Evolutionary conservation across 306 rosid species (phyloP).

Genomic region (Notholithocarpus densiflorus): DNA sequence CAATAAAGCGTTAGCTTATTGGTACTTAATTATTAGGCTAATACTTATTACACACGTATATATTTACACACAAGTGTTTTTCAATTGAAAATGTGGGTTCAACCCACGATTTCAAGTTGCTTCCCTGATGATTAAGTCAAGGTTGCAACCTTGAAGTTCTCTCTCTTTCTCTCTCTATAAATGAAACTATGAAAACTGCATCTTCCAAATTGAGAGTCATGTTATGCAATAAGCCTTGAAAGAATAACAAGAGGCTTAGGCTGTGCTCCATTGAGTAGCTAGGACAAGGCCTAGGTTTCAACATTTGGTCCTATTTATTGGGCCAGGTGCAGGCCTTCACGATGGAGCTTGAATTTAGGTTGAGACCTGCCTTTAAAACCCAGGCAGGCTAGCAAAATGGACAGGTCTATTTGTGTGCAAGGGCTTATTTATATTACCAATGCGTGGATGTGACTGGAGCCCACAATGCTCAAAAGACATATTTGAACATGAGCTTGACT

Average conservation of each 20-base stretch:
- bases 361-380: neutral
- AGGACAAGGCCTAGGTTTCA: neutral
- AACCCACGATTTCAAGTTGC: no score
- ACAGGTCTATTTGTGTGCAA: neutral
- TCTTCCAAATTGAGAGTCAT: neutral
- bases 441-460: conserved; percentile 92
- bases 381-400: neutral
- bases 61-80: no score
- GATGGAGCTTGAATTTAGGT: neutral
- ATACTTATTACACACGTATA: no score
- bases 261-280: neutral
- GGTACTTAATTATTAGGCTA: no score
- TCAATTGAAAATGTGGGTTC: no score
- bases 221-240: neutral
- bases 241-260: neutral
- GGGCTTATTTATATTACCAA: conserved; percentile 32
- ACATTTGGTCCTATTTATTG: neutral
- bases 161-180: neutral
- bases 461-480: conserved; percentile 91
- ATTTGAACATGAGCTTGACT: conserved; percentile 90
- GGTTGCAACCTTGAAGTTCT: neutral
- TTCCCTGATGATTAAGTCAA: neutral
- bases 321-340: neutral
- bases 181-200: neutral
- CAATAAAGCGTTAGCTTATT: no score